Base-by-base conservation (phyloP, 2,329 filamentous ascomycete genomes). In the Penicillium sp. region DNA sequence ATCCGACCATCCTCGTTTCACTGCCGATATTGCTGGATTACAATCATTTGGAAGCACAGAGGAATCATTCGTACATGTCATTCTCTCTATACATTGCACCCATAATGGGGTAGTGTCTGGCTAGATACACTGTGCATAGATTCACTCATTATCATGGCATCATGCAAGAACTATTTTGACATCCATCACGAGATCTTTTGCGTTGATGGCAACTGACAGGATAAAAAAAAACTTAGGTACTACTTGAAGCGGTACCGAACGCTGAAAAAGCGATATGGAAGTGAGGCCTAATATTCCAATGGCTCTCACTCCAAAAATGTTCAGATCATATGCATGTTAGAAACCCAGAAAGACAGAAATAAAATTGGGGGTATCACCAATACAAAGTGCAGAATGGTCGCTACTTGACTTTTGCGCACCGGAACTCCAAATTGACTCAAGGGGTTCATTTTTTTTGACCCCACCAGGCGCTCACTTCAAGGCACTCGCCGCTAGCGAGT, bases 161-260 rank as follows among this genome's bases (percentile, higher is more conserved):
- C 62, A 61, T 65, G 59, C 63, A 55, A 61, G 36, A 53, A 47
- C 56, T 58, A 48, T 57, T 44, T 49, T 45, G 25, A 56, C 48
- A 49, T 38, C 49, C 44, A 29, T n/a, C 58, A 58, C 49, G 53
- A 35, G 47, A 47, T 2, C n/a, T 23, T 42, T 49, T 54, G 38
- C 49, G 45, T 52, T 49, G 42, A 52, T 38, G 36, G 42, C 57
- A 64, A 58, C 66, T 70, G 60, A 73, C 64, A 61, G 54, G 53
- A 60, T 49, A 43, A 49, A 47, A 53, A 47, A 53, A 61, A 58
- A 43, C 27, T 61, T 73, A 96, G 91, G 73, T 96, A 96, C 76
- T 96, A 94, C 78, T 81, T 97, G 68, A 96, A 96, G 80, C 85
- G 90, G 73, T 97, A 97, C 78, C 88, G 93, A 66, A 86, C 90